These are phyloP conservation scores for Penicillium expansum DNA, from an alignment of 2,329 filamentous ascomycete species.

Conservation along the genomic window DNA sequence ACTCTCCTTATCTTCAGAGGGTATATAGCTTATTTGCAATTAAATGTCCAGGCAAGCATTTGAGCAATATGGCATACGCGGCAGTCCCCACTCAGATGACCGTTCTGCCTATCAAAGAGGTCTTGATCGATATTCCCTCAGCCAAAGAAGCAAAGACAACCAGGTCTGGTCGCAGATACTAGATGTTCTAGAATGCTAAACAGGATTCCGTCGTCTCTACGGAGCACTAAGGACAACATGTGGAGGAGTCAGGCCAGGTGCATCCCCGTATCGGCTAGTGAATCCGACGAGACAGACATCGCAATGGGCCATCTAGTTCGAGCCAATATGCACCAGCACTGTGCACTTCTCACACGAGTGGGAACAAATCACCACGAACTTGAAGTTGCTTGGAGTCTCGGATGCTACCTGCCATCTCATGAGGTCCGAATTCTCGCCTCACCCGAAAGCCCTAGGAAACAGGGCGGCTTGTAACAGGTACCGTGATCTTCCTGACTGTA, in stretches of 20 bases:
- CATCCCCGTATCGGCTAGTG: constrained; percentile 32
- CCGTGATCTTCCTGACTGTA: constrained; percentile 34
- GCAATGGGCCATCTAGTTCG: constrained; percentile 13
- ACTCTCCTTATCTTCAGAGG: neutral
- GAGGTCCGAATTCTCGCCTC: constrained; percentile 27
- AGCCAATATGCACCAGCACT: constrained; percentile 22
- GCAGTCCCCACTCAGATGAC: constrained; percentile 24
- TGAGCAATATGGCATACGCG: constrained; percentile 12
- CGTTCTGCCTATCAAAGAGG: constrained; percentile 44
- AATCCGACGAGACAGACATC: neutral
- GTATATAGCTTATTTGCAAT: neutral
- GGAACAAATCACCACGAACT: constrained; percentile 9
- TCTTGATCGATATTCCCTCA: constrained; percentile 56
- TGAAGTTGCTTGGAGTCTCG: constrained; percentile 9
- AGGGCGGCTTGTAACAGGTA: constrained; percentile 30
- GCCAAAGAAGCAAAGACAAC: constrained; percentile 37
- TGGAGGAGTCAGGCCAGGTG: constrained; percentile 29
- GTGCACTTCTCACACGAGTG: constrained; percentile 23
- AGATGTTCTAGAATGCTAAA: constrained; percentile 17
- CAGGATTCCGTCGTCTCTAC: constrained; percentile 24
- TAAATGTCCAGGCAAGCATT: constrained; percentile 5
- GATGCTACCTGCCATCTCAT: constrained; percentile 23
- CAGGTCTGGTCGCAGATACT: constrained; percentile 23
- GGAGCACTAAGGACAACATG: constrained; percentile 34
- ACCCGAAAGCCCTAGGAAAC: constrained; percentile 20